Conservation (phyloP, 129 eudicot species). For the Scalesia atractyloides region DNA sequence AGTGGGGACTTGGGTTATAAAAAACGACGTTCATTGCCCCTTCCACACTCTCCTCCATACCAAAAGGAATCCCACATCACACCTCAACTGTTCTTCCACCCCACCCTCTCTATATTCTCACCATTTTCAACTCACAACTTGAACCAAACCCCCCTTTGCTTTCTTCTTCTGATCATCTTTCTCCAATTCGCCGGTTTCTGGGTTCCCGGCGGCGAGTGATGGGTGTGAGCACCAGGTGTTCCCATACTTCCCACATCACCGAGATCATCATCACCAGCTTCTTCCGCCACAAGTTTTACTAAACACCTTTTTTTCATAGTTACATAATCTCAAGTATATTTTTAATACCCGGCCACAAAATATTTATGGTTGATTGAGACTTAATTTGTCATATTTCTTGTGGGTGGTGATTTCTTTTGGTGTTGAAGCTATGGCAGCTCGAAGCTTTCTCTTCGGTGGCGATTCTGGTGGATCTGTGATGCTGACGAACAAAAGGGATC, state of each 20-base stretch:
- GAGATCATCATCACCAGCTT: conserved; percentile 90
- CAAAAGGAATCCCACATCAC: conserved; percentile 38
- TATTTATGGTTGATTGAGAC: conserved; percentile 43
- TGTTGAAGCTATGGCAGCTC: conserved; percentile 53
- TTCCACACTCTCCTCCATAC: conserved; percentile 36
- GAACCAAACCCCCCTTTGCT: background rate
- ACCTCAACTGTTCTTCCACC: background rate
- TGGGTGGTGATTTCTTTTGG: conserved; percentile 7
- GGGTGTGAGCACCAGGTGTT: conserved; percentile 70
- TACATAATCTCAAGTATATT: conserved; percentile 6
- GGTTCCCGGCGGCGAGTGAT: conserved; percentile 40
- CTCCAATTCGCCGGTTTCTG: conserved; percentile 11
- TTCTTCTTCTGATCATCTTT: background rate
- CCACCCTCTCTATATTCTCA: background rate
- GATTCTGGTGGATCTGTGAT: conserved; percentile 26
- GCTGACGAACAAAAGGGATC: conserved; percentile 37
- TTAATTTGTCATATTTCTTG: background rate
- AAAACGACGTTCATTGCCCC: conserved; percentile 26
- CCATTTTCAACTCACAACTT: conserved; percentile 14
- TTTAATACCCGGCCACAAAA: conserved; percentile 15
- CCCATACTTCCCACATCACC: conserved; percentile 91
- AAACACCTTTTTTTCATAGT: background rate
- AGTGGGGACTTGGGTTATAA: conserved; percentile 22
- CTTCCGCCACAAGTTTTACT: conserved; percentile 70
- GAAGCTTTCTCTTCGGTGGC: conserved; percentile 48